A percentile compares a stretch with the other conserved stretches of the same genome.
phyloP scores from a whole-genome alignment of 495 filamentous ascomycete species.

The Chaetomium tenue region DNA sequence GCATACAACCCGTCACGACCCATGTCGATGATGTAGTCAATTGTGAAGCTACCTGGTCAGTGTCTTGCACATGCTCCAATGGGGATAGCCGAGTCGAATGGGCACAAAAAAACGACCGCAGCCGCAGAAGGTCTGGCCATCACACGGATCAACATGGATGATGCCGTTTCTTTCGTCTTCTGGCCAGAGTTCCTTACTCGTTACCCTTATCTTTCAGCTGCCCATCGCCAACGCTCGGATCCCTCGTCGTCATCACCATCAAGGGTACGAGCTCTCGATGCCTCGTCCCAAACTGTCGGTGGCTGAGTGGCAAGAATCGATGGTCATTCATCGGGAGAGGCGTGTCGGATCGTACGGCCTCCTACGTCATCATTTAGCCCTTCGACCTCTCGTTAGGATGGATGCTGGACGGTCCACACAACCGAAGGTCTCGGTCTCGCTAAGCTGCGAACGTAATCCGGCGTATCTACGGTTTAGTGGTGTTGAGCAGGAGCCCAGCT shows the following conservation, averaged over 20 bases:
- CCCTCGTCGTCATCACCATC: not conserved
- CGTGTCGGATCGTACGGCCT: not conserved
- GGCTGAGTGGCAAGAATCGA: not conserved
- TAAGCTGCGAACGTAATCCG: too few relatives aligned
- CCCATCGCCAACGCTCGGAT: not conserved
- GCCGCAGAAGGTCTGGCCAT: not conserved
- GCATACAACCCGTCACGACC: too few relatives aligned
- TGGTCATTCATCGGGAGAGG: not conserved
- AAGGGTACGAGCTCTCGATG: not conserved
- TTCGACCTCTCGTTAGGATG: not conserved
- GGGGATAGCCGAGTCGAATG: not conserved
- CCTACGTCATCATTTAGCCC: too few relatives aligned
- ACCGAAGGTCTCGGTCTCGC: too few relatives aligned
- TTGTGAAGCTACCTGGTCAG: too few relatives aligned
- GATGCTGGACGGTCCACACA: too few relatives aligned
- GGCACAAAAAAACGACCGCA: too few relatives aligned
- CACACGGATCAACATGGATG: not conserved
- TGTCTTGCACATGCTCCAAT: too few relatives aligned
- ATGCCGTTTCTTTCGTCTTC: not conserved
- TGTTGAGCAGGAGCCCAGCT: too few relatives aligned
- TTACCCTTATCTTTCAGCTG: not conserved
- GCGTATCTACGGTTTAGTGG: too few relatives aligned
- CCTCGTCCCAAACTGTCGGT: not conserved
- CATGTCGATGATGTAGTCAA: too few relatives aligned
- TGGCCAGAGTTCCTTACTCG: not conserved